Evolutionary conservation across 2,329 filamentous ascomycete species (phyloP).

Genomic region (Dactylellina cionopaga): DNA sequence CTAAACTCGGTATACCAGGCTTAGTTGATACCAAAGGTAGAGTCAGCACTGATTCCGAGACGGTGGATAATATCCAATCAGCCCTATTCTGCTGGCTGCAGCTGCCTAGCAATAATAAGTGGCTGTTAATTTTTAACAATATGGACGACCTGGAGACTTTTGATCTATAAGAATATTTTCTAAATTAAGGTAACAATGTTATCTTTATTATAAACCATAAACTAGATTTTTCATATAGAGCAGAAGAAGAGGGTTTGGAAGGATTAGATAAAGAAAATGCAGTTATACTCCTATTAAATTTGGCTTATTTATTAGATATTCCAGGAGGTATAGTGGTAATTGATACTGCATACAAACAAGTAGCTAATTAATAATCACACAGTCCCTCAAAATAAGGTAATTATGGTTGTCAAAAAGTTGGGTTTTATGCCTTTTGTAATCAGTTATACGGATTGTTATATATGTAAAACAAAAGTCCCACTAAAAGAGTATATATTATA

Average conservation of each 20-base stretch:
- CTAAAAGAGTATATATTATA: conserved; percentile 27
- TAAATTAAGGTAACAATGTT: neutral
- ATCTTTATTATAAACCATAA: neutral
- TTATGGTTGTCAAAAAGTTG: conserved; percentile 19
- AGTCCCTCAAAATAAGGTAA: neutral
- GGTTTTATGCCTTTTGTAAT: conserved; percentile 29
- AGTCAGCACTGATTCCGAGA: neutral
- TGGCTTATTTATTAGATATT: neutral
- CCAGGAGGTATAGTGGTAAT: neutral
- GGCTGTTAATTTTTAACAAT: too few species aligned
- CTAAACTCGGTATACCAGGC: conserved; percentile 10
- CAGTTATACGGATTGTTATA: conserved; percentile 21
- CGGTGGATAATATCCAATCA: neutral
- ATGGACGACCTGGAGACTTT: conserved; percentile 4
- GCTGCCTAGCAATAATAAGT: neutral
- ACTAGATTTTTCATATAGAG: neutral
- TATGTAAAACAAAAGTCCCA: conserved; percentile 35
- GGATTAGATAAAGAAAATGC: neutral
- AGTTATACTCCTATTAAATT: neutral
- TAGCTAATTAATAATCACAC: too few species aligned
- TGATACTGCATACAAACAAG: neutral
- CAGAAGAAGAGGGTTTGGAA: neutral
- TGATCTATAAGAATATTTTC: neutral
- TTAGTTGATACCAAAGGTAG: neutral
- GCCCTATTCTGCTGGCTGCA: neutral